phyloP scores from a whole-genome alignment of 1,139 yeast genomes.

The Hanseniaspora sp. region DNA sequence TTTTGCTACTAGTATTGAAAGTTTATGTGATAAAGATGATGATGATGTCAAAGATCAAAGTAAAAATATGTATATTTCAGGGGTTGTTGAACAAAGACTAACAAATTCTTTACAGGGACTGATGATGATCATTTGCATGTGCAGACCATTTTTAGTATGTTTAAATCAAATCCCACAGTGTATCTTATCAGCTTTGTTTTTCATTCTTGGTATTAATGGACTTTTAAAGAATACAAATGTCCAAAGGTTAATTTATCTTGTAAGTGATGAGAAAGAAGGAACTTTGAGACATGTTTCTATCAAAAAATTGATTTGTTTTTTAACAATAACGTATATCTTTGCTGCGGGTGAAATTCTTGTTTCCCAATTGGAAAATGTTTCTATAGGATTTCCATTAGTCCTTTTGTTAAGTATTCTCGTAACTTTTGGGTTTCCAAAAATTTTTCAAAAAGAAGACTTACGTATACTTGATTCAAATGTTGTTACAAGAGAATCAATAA shows the following conservation, averaged over 20 bases:
- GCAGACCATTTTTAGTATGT: constrained; percentile 71
- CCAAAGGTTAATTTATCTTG: constrained; percentile 49
- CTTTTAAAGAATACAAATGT: constrained; percentile 57
- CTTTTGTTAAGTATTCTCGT: constrained; percentile 62
- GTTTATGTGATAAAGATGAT: constrained; percentile 18
- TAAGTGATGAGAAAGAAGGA: constrained; percentile 42
- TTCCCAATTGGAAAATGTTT: constrained; percentile 66
- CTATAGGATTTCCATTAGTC: constrained; percentile 90
- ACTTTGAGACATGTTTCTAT: constrained; percentile 32
- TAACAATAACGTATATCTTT: constrained; percentile 45
- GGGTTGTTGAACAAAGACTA: constrained; percentile 80
- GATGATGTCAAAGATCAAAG: constrained; percentile 15
- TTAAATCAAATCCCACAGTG: constrained; percentile 88
- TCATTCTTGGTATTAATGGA: constrained; percentile 84
- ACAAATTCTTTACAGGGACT: constrained; percentile 79
- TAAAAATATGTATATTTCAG: constrained; percentile 31
- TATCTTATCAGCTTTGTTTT: constrained; percentile 80
- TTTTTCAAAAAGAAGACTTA: constrained; percentile 55
- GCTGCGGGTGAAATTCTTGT: constrained; percentile 68
- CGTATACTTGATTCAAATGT: constrained; percentile 46
- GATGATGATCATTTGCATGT: constrained; percentile 75
- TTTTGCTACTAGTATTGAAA: background rate
- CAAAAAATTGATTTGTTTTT: constrained; percentile 47
- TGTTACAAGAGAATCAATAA: constrained; percentile 31
- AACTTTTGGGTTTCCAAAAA: constrained; percentile 41